Conservation (phyloP, 768 basidiomycete species). For the Russula sp. region DNA sequence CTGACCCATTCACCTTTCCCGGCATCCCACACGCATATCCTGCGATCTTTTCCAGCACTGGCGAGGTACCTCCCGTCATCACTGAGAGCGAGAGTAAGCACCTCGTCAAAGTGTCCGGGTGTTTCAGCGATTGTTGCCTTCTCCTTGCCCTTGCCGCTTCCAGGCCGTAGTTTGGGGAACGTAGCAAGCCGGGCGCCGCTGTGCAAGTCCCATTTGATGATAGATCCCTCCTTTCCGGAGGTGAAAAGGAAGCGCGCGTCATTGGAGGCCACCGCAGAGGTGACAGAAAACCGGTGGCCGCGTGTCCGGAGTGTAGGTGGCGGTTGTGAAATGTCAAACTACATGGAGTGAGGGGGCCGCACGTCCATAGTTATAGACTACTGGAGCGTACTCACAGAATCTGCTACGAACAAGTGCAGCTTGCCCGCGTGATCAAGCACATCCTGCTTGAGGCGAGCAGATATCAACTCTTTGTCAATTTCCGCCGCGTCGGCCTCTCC, state of each 20-base stretch:
- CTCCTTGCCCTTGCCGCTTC: constrained; percentile 48
- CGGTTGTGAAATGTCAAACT: constrained; percentile 59
- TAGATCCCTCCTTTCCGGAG: constrained; percentile 85
- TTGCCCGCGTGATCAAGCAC: constrained; percentile 88
- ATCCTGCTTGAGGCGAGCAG: constrained; percentile 86
- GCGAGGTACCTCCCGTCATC: constrained; percentile 82
- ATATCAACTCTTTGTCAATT: constrained; percentile 90
- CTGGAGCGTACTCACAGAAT: constrained; percentile 49
- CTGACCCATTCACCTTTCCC: constrained; percentile 74
- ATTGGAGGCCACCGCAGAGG: constrained; percentile 74
- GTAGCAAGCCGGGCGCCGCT: constrained; percentile 58
- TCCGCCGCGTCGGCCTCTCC: constrained; percentile 95
- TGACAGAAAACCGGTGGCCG: constrained; percentile 76
- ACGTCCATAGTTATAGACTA: background rate
- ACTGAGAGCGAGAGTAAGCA: constrained; percentile 80
- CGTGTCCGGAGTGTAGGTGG: constrained; percentile 56
- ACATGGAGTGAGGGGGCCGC: background rate
- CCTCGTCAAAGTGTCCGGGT: constrained; percentile 83
- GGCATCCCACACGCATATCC: constrained; percentile 83
- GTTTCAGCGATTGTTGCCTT: constrained; percentile 50
- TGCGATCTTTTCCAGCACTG: constrained; percentile 81
- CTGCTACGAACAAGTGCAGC: constrained; percentile 76
- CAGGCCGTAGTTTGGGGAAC: constrained; percentile 57
- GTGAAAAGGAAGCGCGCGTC: constrained; percentile 78
- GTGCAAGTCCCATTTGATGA: constrained; percentile 79